Evolutionary conservation across 2,329 filamentous ascomycete species (phyloP).

Genomic region (Penicillium hesseltinei): DNA sequence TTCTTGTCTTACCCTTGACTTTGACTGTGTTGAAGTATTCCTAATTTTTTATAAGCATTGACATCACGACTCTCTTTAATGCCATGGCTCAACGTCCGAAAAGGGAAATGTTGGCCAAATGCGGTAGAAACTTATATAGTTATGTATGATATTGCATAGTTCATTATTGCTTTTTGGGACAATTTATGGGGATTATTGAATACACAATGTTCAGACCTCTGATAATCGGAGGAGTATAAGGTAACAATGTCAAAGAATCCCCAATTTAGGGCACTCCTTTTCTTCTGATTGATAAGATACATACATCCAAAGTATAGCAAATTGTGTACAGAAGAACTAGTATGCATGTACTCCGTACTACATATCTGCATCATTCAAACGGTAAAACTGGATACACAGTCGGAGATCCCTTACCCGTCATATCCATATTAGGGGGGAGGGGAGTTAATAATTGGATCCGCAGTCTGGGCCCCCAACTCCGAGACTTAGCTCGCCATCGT

Average conservation of each 20-base stretch:
- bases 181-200: background rate
- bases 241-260: no score
- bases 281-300: background rate
- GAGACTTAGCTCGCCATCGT: constrained; percentile 13
- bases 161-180: background rate
- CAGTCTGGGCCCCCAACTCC: constrained; percentile 10
- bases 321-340: no score
- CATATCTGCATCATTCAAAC: no score
- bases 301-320: background rate
- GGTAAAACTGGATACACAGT: constrained; percentile 15
- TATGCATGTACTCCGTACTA: no score
- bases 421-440: constrained; percentile 12
- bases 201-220: background rate
- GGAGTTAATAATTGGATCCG: background rate
- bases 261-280: no score
- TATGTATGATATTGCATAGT: background rate
- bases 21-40: background rate
- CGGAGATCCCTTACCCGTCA: constrained; percentile 21
- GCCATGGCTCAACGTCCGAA: background rate
- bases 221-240: background rate
- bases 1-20: background rate
- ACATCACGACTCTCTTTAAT: constrained; percentile 22
- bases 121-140: background rate
- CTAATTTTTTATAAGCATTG: constrained; percentile 4
- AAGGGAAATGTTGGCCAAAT: background rate